Base-by-base conservation (phyloP, 2,329 filamentous ascomycete genomes). In the Passalora sequoiae region DNA sequence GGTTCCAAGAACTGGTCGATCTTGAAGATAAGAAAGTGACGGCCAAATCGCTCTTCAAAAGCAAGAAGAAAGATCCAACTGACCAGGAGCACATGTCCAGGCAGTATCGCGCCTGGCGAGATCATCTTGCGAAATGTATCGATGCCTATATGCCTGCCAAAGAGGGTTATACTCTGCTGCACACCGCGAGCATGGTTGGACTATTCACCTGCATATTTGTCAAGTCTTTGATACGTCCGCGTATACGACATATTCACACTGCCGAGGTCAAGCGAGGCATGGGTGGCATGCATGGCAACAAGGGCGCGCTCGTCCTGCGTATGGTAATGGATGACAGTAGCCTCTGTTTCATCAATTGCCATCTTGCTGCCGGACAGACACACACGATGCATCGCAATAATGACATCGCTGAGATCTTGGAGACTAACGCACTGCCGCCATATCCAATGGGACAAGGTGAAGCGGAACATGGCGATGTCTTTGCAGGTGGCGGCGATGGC, bases 1-100 rank as follows among this genome's bases (percentile, higher is more conserved):
- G 89, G 1, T 98, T 98, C 65, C 92, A 98, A 65, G 92, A 98
- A 66, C 75, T 98, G n/a, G 92, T 98, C 3, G 92, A 98, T 60
- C 73, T 98, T 6, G 92, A 98, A 64, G 87, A 98, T 68, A 97
- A 97, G 70, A 94, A 89, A 55, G 85, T 94, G 38, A 97, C 91
- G 16, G 92, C 92, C n/a, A 96, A 81, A 68, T 88, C 86, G 43
- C 81, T 97, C 55, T 83, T 97, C 62, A 92, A 81, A 58, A 77
- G 77, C 56, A 78, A 89, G 60, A 87, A 85, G 56, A 92, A 92
- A 65, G 94, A 95, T 62, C 80, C 83, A 8, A 80, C 84, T 1
- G 84, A 88, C 38, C 83, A 86, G 57, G 89, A 96, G 64, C 69
- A 89, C 55, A 97, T 97, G 87, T 94, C 88, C 65, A 89, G 94